Evolutionary conservation across 2,329 filamentous ascomycete genomes (phyloP), one percentile per base, ranked within the genome.

Genomic region (Myriosclerotinia duriaeana): DNA sequence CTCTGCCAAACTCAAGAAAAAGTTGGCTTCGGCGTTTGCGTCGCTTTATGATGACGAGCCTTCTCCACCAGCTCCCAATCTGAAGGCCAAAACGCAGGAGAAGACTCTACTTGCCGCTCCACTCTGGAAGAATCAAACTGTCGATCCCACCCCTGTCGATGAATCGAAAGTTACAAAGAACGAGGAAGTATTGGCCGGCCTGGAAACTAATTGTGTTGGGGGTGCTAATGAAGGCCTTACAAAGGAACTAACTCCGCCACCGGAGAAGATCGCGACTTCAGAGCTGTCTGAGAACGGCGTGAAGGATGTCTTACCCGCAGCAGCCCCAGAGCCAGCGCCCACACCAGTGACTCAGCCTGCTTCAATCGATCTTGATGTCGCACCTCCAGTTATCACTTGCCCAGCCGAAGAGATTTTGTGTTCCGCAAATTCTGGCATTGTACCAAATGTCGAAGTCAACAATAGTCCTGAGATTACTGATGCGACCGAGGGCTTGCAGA

Each of bases 41-140:
- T 63, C 60, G 22, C 50, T 63, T 12, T 63, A 55, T 12, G 40
- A 63, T 9, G 48, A 63, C 3, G 5, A 44, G 22, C 36, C 20
- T 15, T 36, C 12, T 55, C 2, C 36, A 17, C 36, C 20, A 8
- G 36, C 12, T 55, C 4, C 36, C 2, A 40, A 30, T 11, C 2
- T 12, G 20, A 42, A 53, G n/a, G 22, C n/a, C 4, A n/a, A 22
- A n/a, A 26, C 9, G 22, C 15, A 44, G 34, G 9, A 61, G 7
- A 36, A 17, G 8, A 2, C n/a, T 17, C 11, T 1, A 52, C 44
- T 61, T 26, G 44, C 14, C 20, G 50, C 58, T 4, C n/a, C 34
- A 12, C 2, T 61, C 26, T 61, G 58, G 58, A 38, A 26, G 1
- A 36, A 26, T 50, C 0, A 2, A 17, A 36, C 14, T 15, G 7